phyloP scores from a whole-genome alignment of 2,329 filamentous ascomycete genomes.

The Amauroascus niger region DNA sequence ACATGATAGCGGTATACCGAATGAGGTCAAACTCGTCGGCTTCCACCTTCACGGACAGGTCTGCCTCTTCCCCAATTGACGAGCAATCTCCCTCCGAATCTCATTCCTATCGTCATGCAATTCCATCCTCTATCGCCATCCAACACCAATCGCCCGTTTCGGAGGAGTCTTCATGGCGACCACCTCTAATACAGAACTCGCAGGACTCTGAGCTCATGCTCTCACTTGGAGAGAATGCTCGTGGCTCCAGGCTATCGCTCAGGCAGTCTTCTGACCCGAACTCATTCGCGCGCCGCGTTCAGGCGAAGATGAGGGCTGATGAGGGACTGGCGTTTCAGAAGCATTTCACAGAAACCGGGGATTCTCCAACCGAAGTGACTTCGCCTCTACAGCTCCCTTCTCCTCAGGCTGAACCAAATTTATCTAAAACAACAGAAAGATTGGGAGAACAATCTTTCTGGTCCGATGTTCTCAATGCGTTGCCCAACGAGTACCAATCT shows the following conservation, averaged over 20 bases:
- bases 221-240: constrained; percentile 22
- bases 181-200: constrained; percentile 26
- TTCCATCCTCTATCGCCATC: constrained; percentile 13
- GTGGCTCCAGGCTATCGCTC: constrained; percentile 33
- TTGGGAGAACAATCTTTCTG: constrained; percentile 13
- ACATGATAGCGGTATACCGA: constrained; percentile 42
- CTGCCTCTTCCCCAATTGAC: background rate
- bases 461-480: constrained; percentile 14
- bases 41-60: constrained; percentile 11
- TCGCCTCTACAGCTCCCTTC: background rate
- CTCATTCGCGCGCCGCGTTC: constrained; percentile 40
- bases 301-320: constrained; percentile 45
- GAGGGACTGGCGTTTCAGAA: constrained; percentile 43
- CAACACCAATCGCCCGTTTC: constrained; percentile 9
- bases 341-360: background rate
- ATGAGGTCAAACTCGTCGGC: constrained; percentile 15
- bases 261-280: constrained; percentile 32
- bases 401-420: constrained; percentile 2
- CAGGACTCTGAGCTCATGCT: constrained; percentile 33
- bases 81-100: background rate
- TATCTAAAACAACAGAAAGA: background rate
- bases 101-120: background rate
- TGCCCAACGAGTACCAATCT: constrained; percentile 12
- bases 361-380: constrained; percentile 1
- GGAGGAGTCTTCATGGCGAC: constrained; percentile 21